Evolutionary conservation across 768 basidiomycete genomes (phyloP).

Genomic region (Termitomyces bulborhizus): DNA sequence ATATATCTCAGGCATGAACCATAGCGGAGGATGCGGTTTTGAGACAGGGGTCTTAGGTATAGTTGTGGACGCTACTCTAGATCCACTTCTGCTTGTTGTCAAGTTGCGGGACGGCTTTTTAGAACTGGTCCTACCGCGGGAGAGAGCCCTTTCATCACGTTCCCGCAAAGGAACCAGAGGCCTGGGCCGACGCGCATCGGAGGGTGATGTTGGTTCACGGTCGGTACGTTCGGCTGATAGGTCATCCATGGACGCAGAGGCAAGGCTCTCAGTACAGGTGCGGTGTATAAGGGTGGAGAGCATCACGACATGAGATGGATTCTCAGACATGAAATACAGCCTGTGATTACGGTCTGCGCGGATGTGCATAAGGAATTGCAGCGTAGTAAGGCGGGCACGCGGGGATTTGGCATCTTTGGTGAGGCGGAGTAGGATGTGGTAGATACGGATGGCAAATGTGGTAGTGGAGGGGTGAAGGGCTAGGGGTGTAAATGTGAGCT

Average conservation of each 20-base stretch:
- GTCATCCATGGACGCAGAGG: background rate
- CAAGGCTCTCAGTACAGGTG: slow-evolving; percentile 17
- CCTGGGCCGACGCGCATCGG: slow-evolving; percentile 38
- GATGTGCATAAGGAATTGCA: slow-evolving; percentile 86
- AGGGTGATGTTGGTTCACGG: slow-evolving; percentile 11
- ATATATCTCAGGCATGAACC: slow-evolving; percentile 63
- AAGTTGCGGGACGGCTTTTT: slow-evolving; percentile 28
- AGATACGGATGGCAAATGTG: slow-evolving; percentile 49
- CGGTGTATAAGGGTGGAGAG: slow-evolving; percentile 66
- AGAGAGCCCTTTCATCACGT: slow-evolving; percentile 41
- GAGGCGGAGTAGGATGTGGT: slow-evolving; percentile 42
- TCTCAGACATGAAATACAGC: slow-evolving; percentile 64
- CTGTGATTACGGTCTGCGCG: slow-evolving; percentile 88
- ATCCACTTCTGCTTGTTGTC: slow-evolving; percentile 14
- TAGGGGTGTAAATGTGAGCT: slow-evolving; percentile 65
- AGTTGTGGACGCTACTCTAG: slow-evolving; percentile 25
- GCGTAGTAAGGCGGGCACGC: slow-evolving; percentile 58
- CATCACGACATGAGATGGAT: slow-evolving; percentile 47
- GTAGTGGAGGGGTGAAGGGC: slow-evolving; percentile 41
- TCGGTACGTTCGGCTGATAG: slow-evolving; percentile 5
- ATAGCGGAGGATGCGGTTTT: slow-evolving; percentile 45
- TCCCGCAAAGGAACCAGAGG: slow-evolving; percentile 41
- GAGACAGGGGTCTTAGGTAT: slow-evolving; percentile 20
- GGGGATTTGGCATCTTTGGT: slow-evolving; percentile 40
- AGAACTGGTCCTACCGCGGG: slow-evolving; percentile 43